These are phyloP conservation scores for Leucocoprinus leucothites DNA, from an alignment of 768 basidiomycete species.

Conservation along the genomic window DNA sequence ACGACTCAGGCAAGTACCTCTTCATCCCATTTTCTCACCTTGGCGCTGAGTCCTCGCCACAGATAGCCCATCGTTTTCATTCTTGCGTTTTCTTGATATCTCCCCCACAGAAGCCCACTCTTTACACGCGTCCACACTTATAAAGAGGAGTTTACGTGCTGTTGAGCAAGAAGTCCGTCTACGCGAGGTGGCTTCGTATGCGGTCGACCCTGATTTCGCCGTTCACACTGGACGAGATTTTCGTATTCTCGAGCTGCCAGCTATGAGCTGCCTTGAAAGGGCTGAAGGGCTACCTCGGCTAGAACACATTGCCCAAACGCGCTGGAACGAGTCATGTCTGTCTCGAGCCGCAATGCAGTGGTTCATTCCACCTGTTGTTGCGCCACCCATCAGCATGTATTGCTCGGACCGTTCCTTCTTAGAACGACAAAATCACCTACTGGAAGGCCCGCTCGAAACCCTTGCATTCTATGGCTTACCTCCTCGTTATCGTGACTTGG, in stretches of 20 bases:
- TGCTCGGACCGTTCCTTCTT: slow-evolving; percentile 78
- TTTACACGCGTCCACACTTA: slow-evolving; percentile 56
- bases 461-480: slow-evolving; percentile 85
- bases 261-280: slow-evolving; percentile 28
- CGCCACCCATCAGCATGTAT: slow-evolving; percentile 74
- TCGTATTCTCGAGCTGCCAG: slow-evolving; percentile 31
- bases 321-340: slow-evolving; percentile 77
- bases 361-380: slow-evolving; percentile 82
- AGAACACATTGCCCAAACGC: slow-evolving; percentile 51
- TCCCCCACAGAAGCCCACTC: slow-evolving; percentile 63
- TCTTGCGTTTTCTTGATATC: slow-evolving; percentile 66
- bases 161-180: slow-evolving; percentile 40
- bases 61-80: slow-evolving; percentile 58
- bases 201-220: slow-evolving; percentile 46
- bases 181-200: slow-evolving; percentile 37
- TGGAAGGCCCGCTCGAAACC: slow-evolving; percentile 72
- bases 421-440: slow-evolving; percentile 57
- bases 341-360: slow-evolving; percentile 79
- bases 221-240: slow-evolving; percentile 31
- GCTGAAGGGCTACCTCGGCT: slow-evolving; percentile 51
- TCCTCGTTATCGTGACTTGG: slow-evolving; percentile 57
- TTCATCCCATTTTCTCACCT: not conserved
- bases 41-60: not conserved
- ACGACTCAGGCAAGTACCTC: slow-evolving; percentile 53
- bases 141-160: slow-evolving; percentile 51